Percentiles rank a stretch among this genome's conserved stretches.
Conservation (phyloP, 306 rosid species). For the Cucumis melo region DNA sequence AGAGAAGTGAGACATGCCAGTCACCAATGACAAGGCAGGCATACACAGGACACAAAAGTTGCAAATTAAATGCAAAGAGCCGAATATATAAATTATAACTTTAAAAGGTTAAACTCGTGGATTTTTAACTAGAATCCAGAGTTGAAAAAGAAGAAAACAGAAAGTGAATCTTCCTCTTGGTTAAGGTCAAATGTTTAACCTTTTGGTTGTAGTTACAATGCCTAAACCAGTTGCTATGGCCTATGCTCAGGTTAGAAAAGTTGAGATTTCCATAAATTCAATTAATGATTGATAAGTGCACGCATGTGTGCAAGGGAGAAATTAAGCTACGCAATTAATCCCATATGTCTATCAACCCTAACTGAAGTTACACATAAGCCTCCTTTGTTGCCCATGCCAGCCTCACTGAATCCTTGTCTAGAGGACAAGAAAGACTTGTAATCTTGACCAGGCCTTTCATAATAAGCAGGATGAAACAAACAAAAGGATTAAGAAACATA, state of each 20-base stretch:
- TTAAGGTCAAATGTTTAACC: background rate
- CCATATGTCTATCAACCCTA: background rate
- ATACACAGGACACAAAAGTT: background rate
- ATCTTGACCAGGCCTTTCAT: background rate
- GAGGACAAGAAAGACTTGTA: background rate
- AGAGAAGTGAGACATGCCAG: background rate
- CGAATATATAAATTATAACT: background rate
- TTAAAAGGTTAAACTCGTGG: background rate
- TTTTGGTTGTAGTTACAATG: background rate
- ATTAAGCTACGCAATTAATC: background rate
- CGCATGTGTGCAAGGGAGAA: background rate
- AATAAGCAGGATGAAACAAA: background rate
- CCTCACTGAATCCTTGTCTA: background rate
- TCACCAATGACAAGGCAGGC: background rate
- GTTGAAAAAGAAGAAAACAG: background rate
- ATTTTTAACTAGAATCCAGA: background rate
- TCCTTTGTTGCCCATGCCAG: background rate
- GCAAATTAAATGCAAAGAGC: background rate
- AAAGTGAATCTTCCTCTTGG: background rate
- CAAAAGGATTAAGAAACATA: background rate
- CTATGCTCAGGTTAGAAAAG: background rate
- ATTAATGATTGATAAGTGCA: background rate
- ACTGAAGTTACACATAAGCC: background rate
- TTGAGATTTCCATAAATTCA: background rate
- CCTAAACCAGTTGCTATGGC: background rate